A percentile compares a stretch with the other conserved stretches of the same genome.
Conservation (phyloP, 2,329 filamentous ascomycete species). For the Huntiella decipiens region DNA sequence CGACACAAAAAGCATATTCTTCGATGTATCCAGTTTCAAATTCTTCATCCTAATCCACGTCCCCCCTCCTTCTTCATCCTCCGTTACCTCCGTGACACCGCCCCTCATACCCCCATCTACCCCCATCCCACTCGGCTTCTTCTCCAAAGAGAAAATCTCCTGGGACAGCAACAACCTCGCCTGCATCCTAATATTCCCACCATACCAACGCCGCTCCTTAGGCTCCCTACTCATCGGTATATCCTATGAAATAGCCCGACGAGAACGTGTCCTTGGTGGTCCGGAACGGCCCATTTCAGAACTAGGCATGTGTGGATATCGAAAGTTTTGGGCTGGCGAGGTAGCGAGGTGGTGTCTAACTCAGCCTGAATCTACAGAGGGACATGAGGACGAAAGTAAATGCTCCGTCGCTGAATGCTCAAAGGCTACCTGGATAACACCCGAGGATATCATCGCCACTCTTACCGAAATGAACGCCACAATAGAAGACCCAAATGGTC, state of each 20-base stretch:
- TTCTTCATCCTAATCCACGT: conserved; percentile 79
- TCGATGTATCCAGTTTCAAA: conserved; percentile 83
- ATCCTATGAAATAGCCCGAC: conserved; percentile 75
- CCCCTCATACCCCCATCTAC: conserved; percentile 4
- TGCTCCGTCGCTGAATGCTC: conserved; percentile 46
- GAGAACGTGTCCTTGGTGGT: conserved; percentile 69
- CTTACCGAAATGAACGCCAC: conserved; percentile 49
- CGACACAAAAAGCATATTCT: conserved; percentile 96
- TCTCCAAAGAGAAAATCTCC: conserved; percentile 95
- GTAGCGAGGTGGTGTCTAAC: conserved; percentile 50
- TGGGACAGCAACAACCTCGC: conserved; percentile 98
- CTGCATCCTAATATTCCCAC: conserved; percentile 88
- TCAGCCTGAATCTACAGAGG: conserved; percentile 16
- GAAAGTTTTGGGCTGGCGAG: conserved; percentile 69
- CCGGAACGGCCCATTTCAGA: conserved; percentile 88
- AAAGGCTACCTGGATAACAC: conserved; percentile 60
- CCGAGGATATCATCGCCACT: conserved; percentile 64
- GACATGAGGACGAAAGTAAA: conserved; percentile 13
- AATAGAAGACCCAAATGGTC: too few species aligned
- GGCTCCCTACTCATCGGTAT: conserved; percentile 81
- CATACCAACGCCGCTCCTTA: conserved; percentile 80
- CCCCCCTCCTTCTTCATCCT: conserved; percentile 5
- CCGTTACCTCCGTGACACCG: conserved; percentile 1
- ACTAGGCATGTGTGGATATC: conserved; percentile 65
- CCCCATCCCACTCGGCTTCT: conserved; percentile 68